Conservation (phyloP, 2,329 filamentous ascomycete genomes). For the Sphaceloma murrayae region DNA sequence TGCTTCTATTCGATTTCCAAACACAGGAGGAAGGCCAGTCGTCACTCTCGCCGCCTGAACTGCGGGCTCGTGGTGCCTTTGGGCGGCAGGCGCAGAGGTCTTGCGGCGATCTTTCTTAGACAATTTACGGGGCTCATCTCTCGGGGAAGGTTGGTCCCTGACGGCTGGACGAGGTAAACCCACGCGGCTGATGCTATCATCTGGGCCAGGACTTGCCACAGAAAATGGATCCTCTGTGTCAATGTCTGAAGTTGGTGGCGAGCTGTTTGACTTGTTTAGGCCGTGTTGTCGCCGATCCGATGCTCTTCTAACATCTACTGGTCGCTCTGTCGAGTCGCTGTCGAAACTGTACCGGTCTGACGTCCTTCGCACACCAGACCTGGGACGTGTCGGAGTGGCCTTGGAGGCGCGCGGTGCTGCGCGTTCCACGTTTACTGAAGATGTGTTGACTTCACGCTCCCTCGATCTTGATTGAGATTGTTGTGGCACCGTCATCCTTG, state of each 20-base stretch:
- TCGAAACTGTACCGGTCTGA: slow-evolving; percentile 11
- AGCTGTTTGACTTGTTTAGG: slow-evolving; percentile 2
- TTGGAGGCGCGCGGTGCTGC: neutral
- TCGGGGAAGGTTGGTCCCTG: neutral
- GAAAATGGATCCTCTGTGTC: slow-evolving; percentile 16
- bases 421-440: slow-evolving; percentile 5
- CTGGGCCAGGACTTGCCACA: slow-evolving; percentile 15
- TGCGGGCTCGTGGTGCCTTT: no score
- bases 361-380: neutral
- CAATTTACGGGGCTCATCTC: neutral
- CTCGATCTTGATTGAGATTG: slow-evolving; percentile 22
- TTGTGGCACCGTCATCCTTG: neutral
- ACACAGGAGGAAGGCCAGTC: slow-evolving; percentile 36
- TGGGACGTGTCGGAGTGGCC: neutral
- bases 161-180: slow-evolving; percentile 27
- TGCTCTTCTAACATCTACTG: neutral
- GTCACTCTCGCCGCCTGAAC: slow-evolving; percentile 18
- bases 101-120: slow-evolving; percentile 30
- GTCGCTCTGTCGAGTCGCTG: slow-evolving; percentile 5
- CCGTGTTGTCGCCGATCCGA: neutral
- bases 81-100: slow-evolving; percentile 26
- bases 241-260: slow-evolving; percentile 15
- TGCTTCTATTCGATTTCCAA: slow-evolving; percentile 48
- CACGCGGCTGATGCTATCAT: slow-evolving; percentile 20
- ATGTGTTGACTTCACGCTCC: slow-evolving; percentile 15